These are phyloP conservation scores for Arthrobotrys conoides DNA, from an alignment of 2,329 filamentous ascomycete species.

Conservation along the genomic window DNA sequence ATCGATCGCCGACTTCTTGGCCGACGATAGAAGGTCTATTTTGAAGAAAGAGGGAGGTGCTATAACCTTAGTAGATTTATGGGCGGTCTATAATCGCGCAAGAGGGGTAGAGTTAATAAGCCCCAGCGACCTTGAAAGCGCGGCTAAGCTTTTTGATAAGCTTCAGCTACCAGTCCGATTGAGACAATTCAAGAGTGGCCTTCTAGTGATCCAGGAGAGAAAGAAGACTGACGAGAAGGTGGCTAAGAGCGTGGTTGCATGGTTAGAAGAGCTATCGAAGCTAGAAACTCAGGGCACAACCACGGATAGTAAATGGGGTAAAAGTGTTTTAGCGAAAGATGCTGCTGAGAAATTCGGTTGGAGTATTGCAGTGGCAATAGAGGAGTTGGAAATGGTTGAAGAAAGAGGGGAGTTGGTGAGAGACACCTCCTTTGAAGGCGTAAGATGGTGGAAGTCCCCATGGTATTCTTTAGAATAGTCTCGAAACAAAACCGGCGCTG, in stretches of 20 bases:
- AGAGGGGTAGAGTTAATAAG: slow-evolving; percentile 94
- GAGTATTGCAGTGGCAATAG: slow-evolving; percentile 95
- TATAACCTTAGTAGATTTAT: slow-evolving; percentile 89
- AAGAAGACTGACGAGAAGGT: slow-evolving; percentile 94
- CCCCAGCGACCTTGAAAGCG: slow-evolving; percentile 90
- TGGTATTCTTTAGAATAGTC: slow-evolving; percentile 26
- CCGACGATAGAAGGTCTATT: slow-evolving; percentile 84
- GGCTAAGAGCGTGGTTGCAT: slow-evolving; percentile 77
- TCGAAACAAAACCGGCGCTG: too few relatives aligned
- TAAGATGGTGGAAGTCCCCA: slow-evolving; percentile 90
- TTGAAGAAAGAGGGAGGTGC: slow-evolving; percentile 86
- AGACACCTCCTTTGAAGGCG: slow-evolving; percentile 90
- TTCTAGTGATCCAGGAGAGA: slow-evolving; percentile 91
- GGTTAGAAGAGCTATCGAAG: slow-evolving; percentile 35
- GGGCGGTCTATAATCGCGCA: slow-evolving; percentile 94
- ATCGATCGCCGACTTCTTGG: slow-evolving; percentile 88
- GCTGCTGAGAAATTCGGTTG: slow-evolving; percentile 91
- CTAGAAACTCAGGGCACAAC: neutral
- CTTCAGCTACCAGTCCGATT: slow-evolving; percentile 87
- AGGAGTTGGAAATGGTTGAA: slow-evolving; percentile 97
- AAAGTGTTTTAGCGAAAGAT: slow-evolving; percentile 90
- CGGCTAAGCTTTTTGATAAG: slow-evolving; percentile 87
- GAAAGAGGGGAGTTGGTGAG: slow-evolving; percentile 88
- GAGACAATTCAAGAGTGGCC: slow-evolving; percentile 89
- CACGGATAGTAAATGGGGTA: slow-evolving; percentile 78